Conservation (phyloP, 1,284 basidiomycete species). For the Coriolopsis trogii region DNA sequence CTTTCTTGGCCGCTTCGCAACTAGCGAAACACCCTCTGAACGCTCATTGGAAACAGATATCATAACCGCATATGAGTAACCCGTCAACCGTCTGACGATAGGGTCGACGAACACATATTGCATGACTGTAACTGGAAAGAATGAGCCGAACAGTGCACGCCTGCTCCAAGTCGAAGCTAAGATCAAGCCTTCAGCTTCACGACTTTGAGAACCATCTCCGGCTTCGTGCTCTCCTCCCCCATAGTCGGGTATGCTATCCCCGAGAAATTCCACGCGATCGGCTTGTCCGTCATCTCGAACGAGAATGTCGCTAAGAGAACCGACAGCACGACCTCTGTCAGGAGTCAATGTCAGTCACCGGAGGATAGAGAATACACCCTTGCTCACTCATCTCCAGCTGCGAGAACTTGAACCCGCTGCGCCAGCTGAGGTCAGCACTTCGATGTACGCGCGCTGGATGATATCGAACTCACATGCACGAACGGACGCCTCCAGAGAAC, state of each 20-base stretch:
- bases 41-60: too few species aligned
- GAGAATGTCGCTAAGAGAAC: slow-evolving; percentile 11
- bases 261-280: slow-evolving; percentile 26
- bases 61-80: too few species aligned
- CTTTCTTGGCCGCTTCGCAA: too few species aligned
- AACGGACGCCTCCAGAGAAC: slow-evolving; percentile 12
- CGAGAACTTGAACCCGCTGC: slow-evolving; percentile 24
- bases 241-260: slow-evolving; percentile 18
- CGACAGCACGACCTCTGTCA: slow-evolving; percentile 20
- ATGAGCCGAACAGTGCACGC: too few species aligned
- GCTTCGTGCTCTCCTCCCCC: slow-evolving; percentile 4
- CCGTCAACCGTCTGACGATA: too few species aligned
- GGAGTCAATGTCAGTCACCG: too few species aligned
- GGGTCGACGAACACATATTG: too few species aligned
- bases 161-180: too few species aligned
- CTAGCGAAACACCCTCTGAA: too few species aligned
- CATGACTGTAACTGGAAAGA: too few species aligned
- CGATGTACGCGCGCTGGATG: background rate
- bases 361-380: too few species aligned
- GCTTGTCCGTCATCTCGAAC: slow-evolving; percentile 20
- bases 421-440: background rate
- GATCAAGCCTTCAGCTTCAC: too few species aligned
- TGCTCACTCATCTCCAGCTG: slow-evolving; percentile 25
- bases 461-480: slow-evolving; percentile 12
- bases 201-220: slow-evolving; percentile 10